phyloP scores from a whole-genome alignment of 306 rosid genomes.

The peach (Prunus persica) region Prunus_persica_NCBIv2 NC_034013.1:16977501-16978000 shows the following conservation, averaged over 20 bases:
- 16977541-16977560: neutral
- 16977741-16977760: slow-evolving; percentile 42
- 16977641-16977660: neutral
- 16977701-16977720: slow-evolving; percentile 20
- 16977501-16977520: neutral
- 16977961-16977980: slow-evolving; percentile 1
- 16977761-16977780: slow-evolving; percentile 43
- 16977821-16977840: neutral
- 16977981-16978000: slow-evolving; percentile 39
- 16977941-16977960: neutral
- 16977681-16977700: neutral
- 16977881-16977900: slow-evolving; percentile 51
- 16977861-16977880: slow-evolving; percentile 19
- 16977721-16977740: slow-evolving; percentile 11
- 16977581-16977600: neutral
- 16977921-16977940: neutral
- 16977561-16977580: neutral
- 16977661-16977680: neutral
- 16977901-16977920: slow-evolving; percentile 21
- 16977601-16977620: neutral
- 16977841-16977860: neutral
- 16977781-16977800: slow-evolving; percentile 21
- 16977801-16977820: slow-evolving; percentile 12
- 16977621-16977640: neutral
- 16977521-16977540: neutral